These are phyloP conservation scores for Emericellopsis atlantica DNA, from an alignment of 2,329 filamentous ascomycete species.

Conservation along the genomic window DNA sequence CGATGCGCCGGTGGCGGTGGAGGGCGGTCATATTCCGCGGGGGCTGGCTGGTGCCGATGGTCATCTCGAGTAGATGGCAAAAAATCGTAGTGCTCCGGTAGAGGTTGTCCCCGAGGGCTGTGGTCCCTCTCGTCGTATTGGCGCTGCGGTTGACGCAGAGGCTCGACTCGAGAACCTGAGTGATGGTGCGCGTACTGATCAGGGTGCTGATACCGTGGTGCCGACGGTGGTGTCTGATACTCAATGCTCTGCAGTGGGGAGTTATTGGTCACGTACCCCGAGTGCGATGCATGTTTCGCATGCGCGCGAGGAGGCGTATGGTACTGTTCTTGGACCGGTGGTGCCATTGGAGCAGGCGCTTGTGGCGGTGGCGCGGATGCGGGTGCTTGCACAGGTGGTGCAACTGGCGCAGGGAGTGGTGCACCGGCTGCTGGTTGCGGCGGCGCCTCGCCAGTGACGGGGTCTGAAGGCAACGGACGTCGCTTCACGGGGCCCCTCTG, in stretches of 20 bases:
- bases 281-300: constrained; percentile 23
- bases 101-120: constrained; percentile 18
- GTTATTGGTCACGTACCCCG: constrained; percentile 31
- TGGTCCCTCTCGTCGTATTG: constrained; percentile 24
- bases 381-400: constrained; percentile 7
- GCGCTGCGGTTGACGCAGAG: constrained; percentile 16
- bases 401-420: constrained; percentile 7
- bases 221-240: constrained; percentile 27
- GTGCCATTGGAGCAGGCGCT: constrained; percentile 2
- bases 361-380: constrained; percentile 12
- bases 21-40: constrained; percentile 30
- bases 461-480: constrained; percentile 71
- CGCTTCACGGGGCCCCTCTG: constrained; percentile 58
- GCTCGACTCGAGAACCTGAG: constrained; percentile 8
- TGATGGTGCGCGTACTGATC: constrained; percentile 20
- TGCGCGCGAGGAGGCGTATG: constrained; percentile 35
- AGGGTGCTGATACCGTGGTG: constrained; percentile 16
- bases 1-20: constrained; percentile 46
- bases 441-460: constrained; percentile 41
- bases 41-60: constrained; percentile 14
- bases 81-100: constrained; percentile 17
- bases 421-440: constrained; percentile 12
- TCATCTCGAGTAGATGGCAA: constrained; percentile 7
- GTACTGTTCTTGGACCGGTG: constrained; percentile 25
- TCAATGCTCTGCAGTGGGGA: constrained; percentile 41